phyloP scores from a whole-genome alignment of 176 grass and related monocot species.

The Juncus inflexus region DNA sequence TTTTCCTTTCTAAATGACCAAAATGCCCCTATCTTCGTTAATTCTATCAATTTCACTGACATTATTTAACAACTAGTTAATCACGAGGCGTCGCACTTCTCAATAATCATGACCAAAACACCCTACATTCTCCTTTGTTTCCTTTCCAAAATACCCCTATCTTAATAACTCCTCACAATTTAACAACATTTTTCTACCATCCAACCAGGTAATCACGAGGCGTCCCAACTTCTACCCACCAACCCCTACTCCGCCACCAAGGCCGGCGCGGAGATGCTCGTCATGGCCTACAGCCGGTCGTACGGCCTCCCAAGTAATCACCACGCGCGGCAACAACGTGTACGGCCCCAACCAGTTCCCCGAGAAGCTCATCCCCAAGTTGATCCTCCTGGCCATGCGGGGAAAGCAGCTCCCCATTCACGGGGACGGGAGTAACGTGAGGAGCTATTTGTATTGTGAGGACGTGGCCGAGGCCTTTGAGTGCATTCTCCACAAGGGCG shows the following conservation, averaged over 20 bases:
- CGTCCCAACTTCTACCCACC: slow-evolving; percentile 65
- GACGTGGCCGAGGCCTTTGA: slow-evolving; percentile 83
- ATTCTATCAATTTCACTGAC: no score
- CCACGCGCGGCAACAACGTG: slow-evolving; percentile 76
- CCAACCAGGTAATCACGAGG: slow-evolving; percentile 45
- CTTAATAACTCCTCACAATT: no score
- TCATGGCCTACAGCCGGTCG: slow-evolving; percentile 75
- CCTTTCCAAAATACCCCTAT: no score
- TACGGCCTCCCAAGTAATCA: slow-evolving; percentile 77
- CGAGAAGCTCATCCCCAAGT: slow-evolving; percentile 84
- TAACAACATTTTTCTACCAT: no score
- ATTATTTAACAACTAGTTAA: no score
- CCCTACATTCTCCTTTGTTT: no score
- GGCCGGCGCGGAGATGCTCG: slow-evolving; percentile 72
- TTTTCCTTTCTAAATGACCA: no score
- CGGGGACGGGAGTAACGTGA: slow-evolving; percentile 66
- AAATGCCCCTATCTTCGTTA: no score
- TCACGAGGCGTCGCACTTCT: no score
- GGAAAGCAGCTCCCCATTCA: slow-evolving; percentile 63
- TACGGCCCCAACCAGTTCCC: slow-evolving; percentile 76
- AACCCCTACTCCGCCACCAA: slow-evolving; percentile 77
- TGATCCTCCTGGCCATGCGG: slow-evolving; percentile 64
- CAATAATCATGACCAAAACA: no score
- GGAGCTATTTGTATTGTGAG: slow-evolving; percentile 74
- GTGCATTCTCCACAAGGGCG: slow-evolving; percentile 69